Evolutionary conservation across 139 green algal genomes (phyloP).

Genomic region (Klebsormidium nitens): DNA sequence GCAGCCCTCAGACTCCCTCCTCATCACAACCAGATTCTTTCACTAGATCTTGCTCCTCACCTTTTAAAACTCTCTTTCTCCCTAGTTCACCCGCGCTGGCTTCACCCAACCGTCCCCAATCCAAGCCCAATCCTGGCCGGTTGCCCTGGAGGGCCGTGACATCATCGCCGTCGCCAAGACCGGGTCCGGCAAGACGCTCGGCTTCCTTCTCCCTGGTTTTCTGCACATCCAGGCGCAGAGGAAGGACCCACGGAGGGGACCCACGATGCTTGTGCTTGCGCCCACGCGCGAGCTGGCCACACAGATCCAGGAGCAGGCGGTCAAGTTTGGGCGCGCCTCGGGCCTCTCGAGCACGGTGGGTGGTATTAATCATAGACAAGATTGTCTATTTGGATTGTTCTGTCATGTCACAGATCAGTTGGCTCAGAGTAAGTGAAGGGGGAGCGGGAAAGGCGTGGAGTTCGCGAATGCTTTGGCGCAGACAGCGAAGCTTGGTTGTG

Average conservation of each 20-base stretch:
- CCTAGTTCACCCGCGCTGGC: constrained; percentile 35
- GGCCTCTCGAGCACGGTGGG: constrained; percentile 51
- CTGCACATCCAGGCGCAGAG: constrained; percentile 61
- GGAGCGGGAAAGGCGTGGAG: no score
- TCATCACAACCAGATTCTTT: no score
- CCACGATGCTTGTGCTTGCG: constrained; percentile 59
- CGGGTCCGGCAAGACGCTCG: constrained; percentile 78
- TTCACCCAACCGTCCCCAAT: constrained; percentile 74
- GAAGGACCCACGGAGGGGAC: constrained; percentile 53
- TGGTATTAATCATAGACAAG: no score
- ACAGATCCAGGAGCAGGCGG: constrained; percentile 87
- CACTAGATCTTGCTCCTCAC: no score
- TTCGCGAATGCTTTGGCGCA: no score
- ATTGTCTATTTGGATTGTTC: no score
- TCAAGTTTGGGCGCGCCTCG: constrained; percentile 83
- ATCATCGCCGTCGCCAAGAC: constrained; percentile 84
- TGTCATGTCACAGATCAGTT: no score
- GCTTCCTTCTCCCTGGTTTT: constrained; percentile 73
- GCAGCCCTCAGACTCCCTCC: no score
- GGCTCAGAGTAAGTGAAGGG: no score
- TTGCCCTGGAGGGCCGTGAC: constrained; percentile 67
- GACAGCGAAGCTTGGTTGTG: no score
- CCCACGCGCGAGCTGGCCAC: constrained; percentile 89
- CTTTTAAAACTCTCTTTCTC: no score
- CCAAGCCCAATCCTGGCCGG: constrained; percentile 76